Evolutionary conservation across 345 rosid species (phyloP).

Genomic region (Brassica cretica): DNA sequence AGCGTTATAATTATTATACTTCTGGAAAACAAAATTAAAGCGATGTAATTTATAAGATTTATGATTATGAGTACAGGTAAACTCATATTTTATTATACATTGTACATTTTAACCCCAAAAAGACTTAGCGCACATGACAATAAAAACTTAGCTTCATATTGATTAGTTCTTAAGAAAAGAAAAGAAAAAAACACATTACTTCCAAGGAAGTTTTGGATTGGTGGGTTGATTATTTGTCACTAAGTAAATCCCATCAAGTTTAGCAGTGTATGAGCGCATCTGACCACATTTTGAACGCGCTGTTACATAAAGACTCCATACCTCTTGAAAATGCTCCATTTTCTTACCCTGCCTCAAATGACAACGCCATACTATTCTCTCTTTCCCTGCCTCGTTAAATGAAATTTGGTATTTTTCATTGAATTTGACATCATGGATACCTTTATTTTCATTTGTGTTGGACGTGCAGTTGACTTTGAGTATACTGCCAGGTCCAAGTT

Average conservation of each 20-base stretch:
- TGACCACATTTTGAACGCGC: background rate
- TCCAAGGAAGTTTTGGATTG: background rate
- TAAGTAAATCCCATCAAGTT: background rate
- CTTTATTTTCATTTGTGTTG: background rate
- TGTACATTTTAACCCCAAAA: background rate
- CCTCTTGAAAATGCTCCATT: background rate
- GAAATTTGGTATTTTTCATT: background rate
- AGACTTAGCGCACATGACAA: background rate
- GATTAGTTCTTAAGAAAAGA: background rate
- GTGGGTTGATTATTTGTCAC: background rate
- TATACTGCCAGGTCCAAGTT: background rate
- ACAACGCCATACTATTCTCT: slow-evolving; percentile 15
- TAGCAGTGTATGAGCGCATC: background rate
- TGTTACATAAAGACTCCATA: slow-evolving; percentile 18
- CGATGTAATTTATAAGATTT: background rate
- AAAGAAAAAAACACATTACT: background rate
- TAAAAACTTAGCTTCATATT: too few species aligned
- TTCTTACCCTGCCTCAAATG: background rate
- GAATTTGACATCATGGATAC: background rate
- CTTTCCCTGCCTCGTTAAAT: background rate
- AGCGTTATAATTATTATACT: background rate
- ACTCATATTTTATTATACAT: background rate
- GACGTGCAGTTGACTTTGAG: slow-evolving; percentile 17
- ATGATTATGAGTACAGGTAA: background rate
- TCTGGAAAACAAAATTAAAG: background rate